A percentile compares a stretch with the other conserved stretches of the same genome.
Evolutionary conservation across 2,329 filamentous ascomycete genomes (phyloP).

Genomic region (Talaromyces sp.): DNA sequence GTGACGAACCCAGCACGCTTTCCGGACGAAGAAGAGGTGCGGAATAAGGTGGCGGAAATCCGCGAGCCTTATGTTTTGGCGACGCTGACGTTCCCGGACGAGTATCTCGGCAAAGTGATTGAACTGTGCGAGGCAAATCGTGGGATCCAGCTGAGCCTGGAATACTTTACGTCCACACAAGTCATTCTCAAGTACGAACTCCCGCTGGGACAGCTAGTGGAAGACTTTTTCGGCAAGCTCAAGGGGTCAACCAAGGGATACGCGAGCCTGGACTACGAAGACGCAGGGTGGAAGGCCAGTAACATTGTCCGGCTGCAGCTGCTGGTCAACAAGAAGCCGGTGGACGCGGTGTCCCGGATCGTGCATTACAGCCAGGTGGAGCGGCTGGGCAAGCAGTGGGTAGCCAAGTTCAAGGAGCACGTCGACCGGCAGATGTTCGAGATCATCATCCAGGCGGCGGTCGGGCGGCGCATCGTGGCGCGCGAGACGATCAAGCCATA

Average conservation of each 20-base stretch:
- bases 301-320: conserved; percentile 85
- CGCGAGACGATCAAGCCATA: conserved; percentile 95
- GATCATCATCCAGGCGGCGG: conserved; percentile 86
- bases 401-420: conserved; percentile 93
- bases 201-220: conserved; percentile 82
- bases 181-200: conserved; percentile 92
- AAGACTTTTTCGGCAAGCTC: conserved; percentile 94
- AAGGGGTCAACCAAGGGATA: conserved; percentile 94
- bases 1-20: conserved; percentile 86
- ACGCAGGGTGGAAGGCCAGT: conserved; percentile 77
- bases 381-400: conserved; percentile 78
- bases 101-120: conserved; percentile 90
- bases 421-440: conserved; percentile 97
- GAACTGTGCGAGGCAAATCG: conserved; percentile 89
- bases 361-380: conserved; percentile 79
- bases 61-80: conserved; percentile 72
- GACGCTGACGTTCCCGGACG: conserved; percentile 86
- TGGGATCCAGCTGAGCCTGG: conserved; percentile 78
- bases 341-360: conserved; percentile 90
- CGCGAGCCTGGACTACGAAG: conserved; percentile 93
- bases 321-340: conserved; percentile 85
- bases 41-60: conserved; percentile 54
- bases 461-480: conserved; percentile 76
- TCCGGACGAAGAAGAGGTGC: conserved; percentile 62
- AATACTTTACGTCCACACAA: conserved; percentile 86